Evolutionary conservation across 2,329 filamentous ascomycete species (phyloP).

Genomic region (Aspergillus aculeatinus): DNA sequence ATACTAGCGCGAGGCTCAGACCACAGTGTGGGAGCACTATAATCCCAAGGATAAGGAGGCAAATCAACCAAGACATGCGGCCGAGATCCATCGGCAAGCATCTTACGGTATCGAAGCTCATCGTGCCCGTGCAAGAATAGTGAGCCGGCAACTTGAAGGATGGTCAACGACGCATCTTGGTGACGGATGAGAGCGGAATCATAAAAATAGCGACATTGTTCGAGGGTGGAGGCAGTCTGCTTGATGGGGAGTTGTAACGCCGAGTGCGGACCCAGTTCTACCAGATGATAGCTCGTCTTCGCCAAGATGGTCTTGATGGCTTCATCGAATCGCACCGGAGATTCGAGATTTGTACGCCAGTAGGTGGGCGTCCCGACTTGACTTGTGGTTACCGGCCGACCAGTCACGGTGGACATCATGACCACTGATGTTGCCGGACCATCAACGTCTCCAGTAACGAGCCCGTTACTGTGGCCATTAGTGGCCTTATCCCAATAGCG

Average conservation of each 20-base stretch:
- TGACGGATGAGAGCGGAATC: not conserved
- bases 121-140: not conserved
- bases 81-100: not conserved
- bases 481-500: not conserved
- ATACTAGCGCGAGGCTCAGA: constrained; percentile 21
- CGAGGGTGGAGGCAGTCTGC: not conserved
- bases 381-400: not conserved
- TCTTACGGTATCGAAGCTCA: not conserved
- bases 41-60: constrained; percentile 27
- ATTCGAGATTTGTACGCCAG: not conserved
- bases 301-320: not conserved
- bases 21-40: constrained; percentile 20
- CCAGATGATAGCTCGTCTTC: not conserved
- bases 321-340: not conserved
- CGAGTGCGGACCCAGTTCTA: not conserved
- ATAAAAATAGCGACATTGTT: not conserved
- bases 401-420: not conserved
- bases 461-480: not conserved
- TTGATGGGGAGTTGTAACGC: not conserved
- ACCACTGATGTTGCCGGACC: not conserved
- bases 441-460: not conserved
- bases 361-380: not conserved
- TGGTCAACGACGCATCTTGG: not conserved
- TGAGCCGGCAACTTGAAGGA: not conserved
- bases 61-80: constrained; percentile 20